A percentile compares a stretch with the other conserved stretches of the same genome.
phyloP scores from a whole-genome alignment of 1,284 basidiomycete genomes.

The Salmacisia buchloeana region DNA sequence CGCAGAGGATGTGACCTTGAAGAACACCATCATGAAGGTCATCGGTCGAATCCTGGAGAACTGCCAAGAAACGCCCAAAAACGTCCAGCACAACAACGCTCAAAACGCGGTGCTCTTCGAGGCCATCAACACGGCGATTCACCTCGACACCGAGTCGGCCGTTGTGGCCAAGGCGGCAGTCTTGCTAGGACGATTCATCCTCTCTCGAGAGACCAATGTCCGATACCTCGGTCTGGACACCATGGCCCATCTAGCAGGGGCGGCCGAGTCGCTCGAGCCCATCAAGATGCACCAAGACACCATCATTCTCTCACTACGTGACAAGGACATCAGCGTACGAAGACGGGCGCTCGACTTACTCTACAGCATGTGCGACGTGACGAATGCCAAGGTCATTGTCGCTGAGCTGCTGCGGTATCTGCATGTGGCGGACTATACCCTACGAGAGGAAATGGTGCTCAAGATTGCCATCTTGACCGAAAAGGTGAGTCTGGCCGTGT shows the following conservation, averaged over 20 bases:
- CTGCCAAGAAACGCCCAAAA: slow-evolving; percentile 85
- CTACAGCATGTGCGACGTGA: slow-evolving; percentile 97
- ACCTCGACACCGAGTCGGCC: slow-evolving; percentile 84
- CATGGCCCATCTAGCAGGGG: slow-evolving; percentile 94
- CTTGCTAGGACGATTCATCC: slow-evolving; percentile 87
- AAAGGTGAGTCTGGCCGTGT: slow-evolving; percentile 54
- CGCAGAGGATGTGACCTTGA: slow-evolving; percentile 74
- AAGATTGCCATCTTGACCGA: slow-evolving; percentile 98
- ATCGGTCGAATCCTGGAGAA: slow-evolving; percentile 86
- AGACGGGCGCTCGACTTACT: slow-evolving; percentile 87
- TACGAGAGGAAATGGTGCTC: slow-evolving; percentile 95
- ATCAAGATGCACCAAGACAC: slow-evolving; percentile 94
- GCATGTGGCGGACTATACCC: slow-evolving; percentile 85
- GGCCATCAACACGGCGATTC: slow-evolving; percentile 93
- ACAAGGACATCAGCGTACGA: slow-evolving; percentile 95
- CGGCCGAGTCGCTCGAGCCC: slow-evolving; percentile 72
- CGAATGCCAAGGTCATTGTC: slow-evolving; percentile 90
- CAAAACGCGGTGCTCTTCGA: slow-evolving; percentile 98
- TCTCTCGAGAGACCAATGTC: slow-evolving; percentile 96
- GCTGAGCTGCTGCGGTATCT: slow-evolving; percentile 89
- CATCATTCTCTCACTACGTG: slow-evolving; percentile 86
- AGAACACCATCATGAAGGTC: slow-evolving; percentile 72
- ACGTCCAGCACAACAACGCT: slow-evolving; percentile 97
- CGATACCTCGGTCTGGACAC: slow-evolving; percentile 95
- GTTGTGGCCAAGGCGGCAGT: slow-evolving; percentile 85